phyloP scores from a whole-genome alignment of 768 basidiomycete species.

The Macrolepiota dolichaula region DNA sequence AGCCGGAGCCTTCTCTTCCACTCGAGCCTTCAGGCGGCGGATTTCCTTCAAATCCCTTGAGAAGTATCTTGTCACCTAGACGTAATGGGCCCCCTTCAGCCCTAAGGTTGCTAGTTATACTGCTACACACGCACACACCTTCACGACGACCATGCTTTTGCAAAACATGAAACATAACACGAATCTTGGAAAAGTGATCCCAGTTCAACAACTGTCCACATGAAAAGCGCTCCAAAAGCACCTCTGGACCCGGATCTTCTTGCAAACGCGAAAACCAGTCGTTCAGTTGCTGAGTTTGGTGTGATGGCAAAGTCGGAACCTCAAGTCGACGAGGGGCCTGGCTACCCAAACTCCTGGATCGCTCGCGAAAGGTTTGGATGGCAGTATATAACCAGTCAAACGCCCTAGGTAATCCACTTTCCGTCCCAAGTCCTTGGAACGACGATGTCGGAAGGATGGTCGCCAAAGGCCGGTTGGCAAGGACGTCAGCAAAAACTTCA shows the following conservation, averaged over 20 bases:
- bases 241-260: constrained; percentile 23
- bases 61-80: constrained; percentile 40
- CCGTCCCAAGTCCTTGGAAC: constrained; percentile 4
- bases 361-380: neutral
- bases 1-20: constrained; percentile 30
- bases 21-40: constrained; percentile 27
- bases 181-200: constrained; percentile 48
- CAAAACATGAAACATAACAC: constrained; percentile 38
- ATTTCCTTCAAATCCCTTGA: constrained; percentile 36
- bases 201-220: constrained; percentile 32
- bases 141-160: constrained; percentile 36
- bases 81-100: neutral
- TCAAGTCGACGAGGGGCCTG: too few relatives aligned
- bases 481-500: constrained; percentile 22
- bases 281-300: constrained; percentile 25
- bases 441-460: constrained; percentile 25
- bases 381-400: constrained; percentile 32
- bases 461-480: constrained; percentile 25
- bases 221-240: constrained; percentile 32
- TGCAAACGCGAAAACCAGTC: constrained; percentile 32
- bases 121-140: constrained; percentile 22
- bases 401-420: constrained; percentile 31
- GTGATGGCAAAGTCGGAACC: neutral
- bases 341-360: neutral
- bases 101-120: neutral